These are phyloP conservation scores for Hyparrhenia diplandra DNA, from an alignment of 176 grass and related monocot species.

Conservation along the genomic window DNA sequence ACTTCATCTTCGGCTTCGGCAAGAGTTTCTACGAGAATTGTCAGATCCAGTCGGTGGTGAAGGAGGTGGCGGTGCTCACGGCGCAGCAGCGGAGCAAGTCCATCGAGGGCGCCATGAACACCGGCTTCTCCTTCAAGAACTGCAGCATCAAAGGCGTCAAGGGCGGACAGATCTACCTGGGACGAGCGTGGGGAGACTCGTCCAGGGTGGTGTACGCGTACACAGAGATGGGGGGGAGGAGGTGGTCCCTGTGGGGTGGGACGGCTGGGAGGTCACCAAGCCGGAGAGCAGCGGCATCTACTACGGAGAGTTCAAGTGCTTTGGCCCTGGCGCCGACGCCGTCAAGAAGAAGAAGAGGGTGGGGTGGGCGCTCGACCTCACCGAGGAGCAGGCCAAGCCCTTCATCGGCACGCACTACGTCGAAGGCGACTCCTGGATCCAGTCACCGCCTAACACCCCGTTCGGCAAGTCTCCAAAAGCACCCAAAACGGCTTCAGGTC, in stretches of 20 bases:
- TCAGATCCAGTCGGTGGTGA: slow-evolving; percentile 38
- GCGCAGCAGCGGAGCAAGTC: slow-evolving; percentile 40
- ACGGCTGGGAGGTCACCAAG: slow-evolving; percentile 39
- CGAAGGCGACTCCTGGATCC: slow-evolving; percentile 36
- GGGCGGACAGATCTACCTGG: slow-evolving; percentile 45
- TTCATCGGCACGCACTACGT: slow-evolving; percentile 41
- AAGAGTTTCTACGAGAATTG: slow-evolving; percentile 45
- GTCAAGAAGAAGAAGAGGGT: slow-evolving; percentile 35
- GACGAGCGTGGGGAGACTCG: slow-evolving; percentile 48
- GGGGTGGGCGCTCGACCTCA: slow-evolving; percentile 34
- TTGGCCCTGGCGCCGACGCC: slow-evolving; percentile 17
- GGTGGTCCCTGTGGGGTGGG: slow-evolving; percentile 52
- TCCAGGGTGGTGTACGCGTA: slow-evolving; percentile 44
- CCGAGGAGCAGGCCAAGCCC: slow-evolving; percentile 30
- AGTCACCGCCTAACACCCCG: not conserved
- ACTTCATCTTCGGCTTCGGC: slow-evolving; percentile 66
- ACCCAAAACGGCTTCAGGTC: too few species aligned
- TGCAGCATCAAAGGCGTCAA: slow-evolving; percentile 24
- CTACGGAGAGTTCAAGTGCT: slow-evolving; percentile 52
- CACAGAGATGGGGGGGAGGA: slow-evolving; percentile 57
- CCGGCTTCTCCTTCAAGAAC: slow-evolving; percentile 47
- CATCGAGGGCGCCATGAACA: slow-evolving; percentile 44
- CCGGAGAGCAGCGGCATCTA: slow-evolving; percentile 49
- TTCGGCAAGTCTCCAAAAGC: too few species aligned
- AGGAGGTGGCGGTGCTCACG: slow-evolving; percentile 50